Conservation (phyloP, 352 stramenopile genomes). For the Pythium folliculosum region DNA sequence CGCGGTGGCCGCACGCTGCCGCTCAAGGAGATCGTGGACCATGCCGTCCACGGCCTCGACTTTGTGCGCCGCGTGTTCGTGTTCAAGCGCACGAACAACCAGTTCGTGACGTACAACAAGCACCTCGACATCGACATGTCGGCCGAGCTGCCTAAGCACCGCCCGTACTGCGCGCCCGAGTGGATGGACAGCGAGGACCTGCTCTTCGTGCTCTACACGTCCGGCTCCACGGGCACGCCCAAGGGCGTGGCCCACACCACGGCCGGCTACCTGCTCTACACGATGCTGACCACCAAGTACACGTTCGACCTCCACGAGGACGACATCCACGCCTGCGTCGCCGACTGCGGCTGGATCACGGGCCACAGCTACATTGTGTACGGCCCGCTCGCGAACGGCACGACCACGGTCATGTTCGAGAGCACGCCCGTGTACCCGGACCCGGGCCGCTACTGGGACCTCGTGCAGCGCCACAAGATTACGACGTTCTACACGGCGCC, state of each 20-base stretch:
- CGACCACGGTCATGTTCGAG: constrained; percentile 99
- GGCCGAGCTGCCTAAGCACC: constrained; percentile 83
- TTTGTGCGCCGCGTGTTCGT: constrained; percentile 96
- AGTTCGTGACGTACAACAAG: constrained; percentile 71
- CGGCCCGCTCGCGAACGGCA: constrained; percentile 94
- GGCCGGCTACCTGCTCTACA: constrained; percentile 95
- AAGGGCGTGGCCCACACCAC: constrained; percentile 97
- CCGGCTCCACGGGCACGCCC: constrained; percentile 93
- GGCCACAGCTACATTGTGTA: constrained; percentile 98
- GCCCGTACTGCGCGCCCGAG: constrained; percentile 95
- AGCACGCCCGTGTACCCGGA: constrained; percentile 97
- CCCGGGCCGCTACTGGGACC: constrained; percentile 95
- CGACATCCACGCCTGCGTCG: constrained; percentile 95
- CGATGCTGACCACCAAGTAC: constrained; percentile 92
- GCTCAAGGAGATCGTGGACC: constrained; percentile 96
- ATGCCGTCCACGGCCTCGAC: constrained; percentile 84
- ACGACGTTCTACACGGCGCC: constrained; percentile 94
- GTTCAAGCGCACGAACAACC: constrained; percentile 89
- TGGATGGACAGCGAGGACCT: constrained; percentile 96
- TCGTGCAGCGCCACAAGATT: constrained; percentile 97
- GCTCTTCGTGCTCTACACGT: constrained; percentile 99
- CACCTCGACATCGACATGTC: constrained; percentile 94
- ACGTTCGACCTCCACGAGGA: constrained; percentile 93
- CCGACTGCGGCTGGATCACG: constrained; percentile 97
- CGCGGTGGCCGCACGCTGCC: constrained; percentile 91